phyloP scores from a whole-genome alignment of 73 alveolate genomes.

The Paramecium tetraurelia region DNA sequence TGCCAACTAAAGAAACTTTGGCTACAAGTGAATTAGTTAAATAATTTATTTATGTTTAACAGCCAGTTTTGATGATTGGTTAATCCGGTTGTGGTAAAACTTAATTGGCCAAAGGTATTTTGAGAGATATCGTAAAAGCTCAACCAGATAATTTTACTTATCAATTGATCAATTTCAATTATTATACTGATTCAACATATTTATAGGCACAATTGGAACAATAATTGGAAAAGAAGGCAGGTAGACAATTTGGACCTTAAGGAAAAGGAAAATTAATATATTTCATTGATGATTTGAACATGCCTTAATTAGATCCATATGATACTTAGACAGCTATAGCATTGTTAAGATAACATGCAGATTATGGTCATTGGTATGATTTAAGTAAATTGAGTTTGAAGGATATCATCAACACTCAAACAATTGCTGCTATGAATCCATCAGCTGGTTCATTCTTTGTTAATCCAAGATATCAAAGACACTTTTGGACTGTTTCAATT shows the following conservation, averaged over 20 bases:
- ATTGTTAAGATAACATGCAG: constrained; percentile 98
- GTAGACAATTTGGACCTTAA: constrained; percentile 99
- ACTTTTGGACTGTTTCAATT: constrained; percentile 97
- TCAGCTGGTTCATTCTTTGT: constrained; percentile 99
- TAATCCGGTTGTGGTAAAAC: constrained; percentile 99
- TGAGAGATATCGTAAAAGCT: constrained; percentile 80
- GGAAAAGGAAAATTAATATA: constrained; percentile 99
- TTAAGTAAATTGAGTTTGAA: constrained; percentile 94
- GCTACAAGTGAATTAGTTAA: constrained; percentile 76
- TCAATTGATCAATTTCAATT: constrained; percentile 97
- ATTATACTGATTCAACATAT: constrained; percentile 98
- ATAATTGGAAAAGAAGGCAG: constrained; percentile 83
- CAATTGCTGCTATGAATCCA: constrained; percentile 99
- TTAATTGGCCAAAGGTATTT: constrained; percentile 96
- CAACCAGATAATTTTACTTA: constrained; percentile 88
- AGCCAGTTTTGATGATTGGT: constrained; percentile 96
- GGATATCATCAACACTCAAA: constrained; percentile 98
- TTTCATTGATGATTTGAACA: constrained; percentile 99
- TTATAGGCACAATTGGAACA: constrained; percentile 61
- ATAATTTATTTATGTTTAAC: constrained; percentile 52
- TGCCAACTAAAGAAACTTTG: constrained; percentile 98
- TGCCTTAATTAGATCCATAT: constrained; percentile 99
- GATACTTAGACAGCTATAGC: constrained; percentile 99
- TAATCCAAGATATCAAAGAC: constrained; percentile 99
- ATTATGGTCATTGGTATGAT: constrained; percentile 98